phyloP scores from a whole-genome alignment of 352 stramenopile species.

The Pythium scleroteichum region DNA sequence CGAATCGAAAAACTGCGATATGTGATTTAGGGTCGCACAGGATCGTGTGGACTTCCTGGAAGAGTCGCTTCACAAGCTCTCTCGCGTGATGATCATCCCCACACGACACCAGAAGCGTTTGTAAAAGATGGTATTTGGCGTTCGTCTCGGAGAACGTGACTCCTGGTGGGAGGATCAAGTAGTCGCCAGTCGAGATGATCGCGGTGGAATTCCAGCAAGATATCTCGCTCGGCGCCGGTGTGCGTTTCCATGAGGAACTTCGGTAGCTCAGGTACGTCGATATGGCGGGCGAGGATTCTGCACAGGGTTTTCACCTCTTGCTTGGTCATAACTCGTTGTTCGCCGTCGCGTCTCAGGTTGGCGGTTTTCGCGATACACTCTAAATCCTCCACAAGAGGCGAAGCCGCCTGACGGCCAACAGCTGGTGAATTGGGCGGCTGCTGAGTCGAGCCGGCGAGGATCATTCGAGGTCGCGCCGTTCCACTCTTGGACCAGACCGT shows the following conservation, averaged over 20 bases:
- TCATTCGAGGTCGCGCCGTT: background rate
- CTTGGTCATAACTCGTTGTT: background rate
- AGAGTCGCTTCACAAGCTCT: background rate
- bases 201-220: background rate
- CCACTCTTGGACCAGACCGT: no score
- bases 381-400: background rate
- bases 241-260: background rate
- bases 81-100: background rate
- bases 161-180: background rate
- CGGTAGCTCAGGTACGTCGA: background rate
- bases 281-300: background rate
- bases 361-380: background rate
- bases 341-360: background rate
- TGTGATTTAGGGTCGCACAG: no score
- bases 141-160: background rate
- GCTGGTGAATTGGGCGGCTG: background rate
- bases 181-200: background rate
- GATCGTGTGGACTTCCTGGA: no score
- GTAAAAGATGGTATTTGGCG: background rate
- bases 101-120: background rate
- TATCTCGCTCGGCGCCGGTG: background rate
- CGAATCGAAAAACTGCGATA: no score
- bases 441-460: background rate
- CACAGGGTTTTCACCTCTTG: background rate
- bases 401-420: background rate